Conservation (phyloP, 768 basidiomycete species). For the Termitomyces sp. region DNA sequence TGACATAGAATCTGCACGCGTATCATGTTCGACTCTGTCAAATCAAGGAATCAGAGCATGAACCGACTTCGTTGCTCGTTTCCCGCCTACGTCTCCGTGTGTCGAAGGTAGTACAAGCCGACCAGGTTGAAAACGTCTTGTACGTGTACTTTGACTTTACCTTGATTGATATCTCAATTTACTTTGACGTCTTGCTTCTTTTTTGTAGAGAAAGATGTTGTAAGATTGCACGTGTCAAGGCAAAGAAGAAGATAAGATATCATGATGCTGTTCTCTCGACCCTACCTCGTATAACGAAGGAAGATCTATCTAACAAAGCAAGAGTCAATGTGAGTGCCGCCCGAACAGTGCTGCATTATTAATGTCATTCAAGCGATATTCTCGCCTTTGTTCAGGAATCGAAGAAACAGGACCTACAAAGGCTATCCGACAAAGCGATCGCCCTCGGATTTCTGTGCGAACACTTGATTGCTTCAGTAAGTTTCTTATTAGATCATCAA, state of each 20-base stretch:
- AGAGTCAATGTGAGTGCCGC: not conserved
- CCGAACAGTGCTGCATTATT: no score
- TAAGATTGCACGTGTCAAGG: constrained; percentile 2
- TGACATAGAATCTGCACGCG: constrained; percentile 21
- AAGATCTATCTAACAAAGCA: constrained; percentile 1
- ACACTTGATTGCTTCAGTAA: constrained; percentile 21
- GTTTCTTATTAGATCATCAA: not conserved
- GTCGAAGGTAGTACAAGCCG: not conserved
- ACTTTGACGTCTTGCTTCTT: not conserved
- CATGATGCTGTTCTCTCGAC: not conserved
- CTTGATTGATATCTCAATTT: not conserved
- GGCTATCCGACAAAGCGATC: constrained; percentile 18
- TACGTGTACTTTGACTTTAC: not conserved
- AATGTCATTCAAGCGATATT: not conserved
- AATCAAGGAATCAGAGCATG: constrained; percentile 3
- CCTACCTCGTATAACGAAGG: constrained; percentile 1
- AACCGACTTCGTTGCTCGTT: constrained; percentile 1
- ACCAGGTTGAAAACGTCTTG: constrained; percentile 2
- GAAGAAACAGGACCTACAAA: constrained; percentile 15
- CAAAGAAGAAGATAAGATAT: constrained; percentile 4
- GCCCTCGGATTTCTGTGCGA: constrained; percentile 24
- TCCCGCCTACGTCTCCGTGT: constrained; percentile 2
- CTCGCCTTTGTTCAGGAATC: constrained; percentile 8
- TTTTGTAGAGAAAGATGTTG: constrained; percentile 6
- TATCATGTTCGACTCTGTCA: constrained; percentile 18